These are phyloP conservation scores for Pholiota molesta DNA, from an alignment of 768 basidiomycete species.

Conservation along the genomic window DNA sequence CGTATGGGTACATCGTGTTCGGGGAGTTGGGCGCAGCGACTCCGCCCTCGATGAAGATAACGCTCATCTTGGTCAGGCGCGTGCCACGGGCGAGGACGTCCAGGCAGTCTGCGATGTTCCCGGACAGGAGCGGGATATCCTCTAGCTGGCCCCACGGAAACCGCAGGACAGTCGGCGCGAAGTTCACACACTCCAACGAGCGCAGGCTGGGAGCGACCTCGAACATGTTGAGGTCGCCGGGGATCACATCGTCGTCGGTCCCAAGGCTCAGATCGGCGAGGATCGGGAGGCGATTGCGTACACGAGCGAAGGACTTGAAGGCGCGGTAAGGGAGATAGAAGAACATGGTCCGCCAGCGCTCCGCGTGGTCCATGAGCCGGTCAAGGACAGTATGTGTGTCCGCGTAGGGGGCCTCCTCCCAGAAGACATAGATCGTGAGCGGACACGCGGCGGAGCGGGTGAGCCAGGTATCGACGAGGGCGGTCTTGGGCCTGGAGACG, in stretches of 20 bases:
- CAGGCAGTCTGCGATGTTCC: slow-evolving; percentile 34
- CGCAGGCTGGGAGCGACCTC: slow-evolving; percentile 31
- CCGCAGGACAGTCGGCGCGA: slow-evolving; percentile 33
- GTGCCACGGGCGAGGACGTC: slow-evolving; percentile 31
- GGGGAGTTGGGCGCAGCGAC: slow-evolving; percentile 13
- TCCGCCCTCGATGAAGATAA: slow-evolving; percentile 31
- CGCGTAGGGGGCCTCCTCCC: slow-evolving; percentile 34
- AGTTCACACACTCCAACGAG: slow-evolving; percentile 38
- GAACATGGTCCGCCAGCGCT: slow-evolving; percentile 36
- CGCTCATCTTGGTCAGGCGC: slow-evolving; percentile 28
- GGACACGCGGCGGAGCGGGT: slow-evolving; percentile 34
- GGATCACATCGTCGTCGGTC: slow-evolving; percentile 29
- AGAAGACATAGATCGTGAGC: slow-evolving; percentile 35
- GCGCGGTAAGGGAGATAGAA: slow-evolving; percentile 36
- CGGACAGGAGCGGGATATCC: slow-evolving; percentile 34
- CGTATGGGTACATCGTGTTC: slow-evolving; percentile 20
- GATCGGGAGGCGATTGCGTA: slow-evolving; percentile 31
- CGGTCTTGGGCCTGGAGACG: slow-evolving; percentile 22
- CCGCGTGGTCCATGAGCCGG: slow-evolving; percentile 30
- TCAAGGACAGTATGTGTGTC: slow-evolving; percentile 32
- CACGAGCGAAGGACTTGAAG: slow-evolving; percentile 29
- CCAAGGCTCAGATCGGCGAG: slow-evolving; percentile 37
- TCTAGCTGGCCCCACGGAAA: slow-evolving; percentile 37
- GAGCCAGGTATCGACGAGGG: slow-evolving; percentile 35
- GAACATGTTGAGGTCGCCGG: slow-evolving; percentile 30